Conservation (phyloP, 2,329 filamentous ascomycete genomes). For the Xylaria sp. region DNA sequence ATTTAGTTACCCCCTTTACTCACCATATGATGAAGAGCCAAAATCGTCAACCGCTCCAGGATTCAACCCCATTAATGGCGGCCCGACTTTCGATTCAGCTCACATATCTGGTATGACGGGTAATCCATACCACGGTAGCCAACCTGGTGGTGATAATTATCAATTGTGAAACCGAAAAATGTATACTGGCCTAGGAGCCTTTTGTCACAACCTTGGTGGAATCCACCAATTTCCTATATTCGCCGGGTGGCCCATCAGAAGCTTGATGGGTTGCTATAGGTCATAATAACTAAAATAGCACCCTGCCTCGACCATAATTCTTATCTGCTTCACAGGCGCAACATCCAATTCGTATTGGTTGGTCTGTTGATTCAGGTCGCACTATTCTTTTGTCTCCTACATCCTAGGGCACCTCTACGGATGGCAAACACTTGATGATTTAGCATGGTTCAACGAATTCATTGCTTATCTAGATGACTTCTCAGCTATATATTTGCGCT, state of each 20-base stretch:
- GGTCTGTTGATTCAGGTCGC: not conserved
- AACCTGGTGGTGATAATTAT: slow-evolving; percentile 40
- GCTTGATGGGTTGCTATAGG: not conserved
- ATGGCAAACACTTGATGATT: slow-evolving; percentile 17
- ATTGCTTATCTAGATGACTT: slow-evolving; percentile 31
- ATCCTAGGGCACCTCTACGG: slow-evolving; percentile 10
- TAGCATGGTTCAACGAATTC: slow-evolving; percentile 29
- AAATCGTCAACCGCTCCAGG: slow-evolving; percentile 38
- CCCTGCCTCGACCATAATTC: not conserved
- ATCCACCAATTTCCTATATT: slow-evolving; percentile 1
- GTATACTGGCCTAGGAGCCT: not conserved
- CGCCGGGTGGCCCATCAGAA: not conserved
- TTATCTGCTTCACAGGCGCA: not conserved
- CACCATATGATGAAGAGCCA: slow-evolving; percentile 46
- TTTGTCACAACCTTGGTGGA: not conserved
- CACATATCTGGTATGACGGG: slow-evolving; percentile 40
- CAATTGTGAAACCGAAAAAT: slow-evolving; percentile 20
- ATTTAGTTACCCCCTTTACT: slow-evolving; percentile 45
- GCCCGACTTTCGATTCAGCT: slow-evolving; percentile 40
- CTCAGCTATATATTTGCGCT: slow-evolving; percentile 19
- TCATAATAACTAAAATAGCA: not conserved
- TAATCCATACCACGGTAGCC: slow-evolving; percentile 38
- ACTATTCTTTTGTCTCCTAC: slow-evolving; percentile 1
- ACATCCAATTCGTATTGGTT: slow-evolving; percentile 3
- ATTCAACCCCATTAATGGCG: slow-evolving; percentile 48